phyloP scores from a whole-genome alignment of 257 asterid species.

The Gynochthodes officinalis region DNA sequence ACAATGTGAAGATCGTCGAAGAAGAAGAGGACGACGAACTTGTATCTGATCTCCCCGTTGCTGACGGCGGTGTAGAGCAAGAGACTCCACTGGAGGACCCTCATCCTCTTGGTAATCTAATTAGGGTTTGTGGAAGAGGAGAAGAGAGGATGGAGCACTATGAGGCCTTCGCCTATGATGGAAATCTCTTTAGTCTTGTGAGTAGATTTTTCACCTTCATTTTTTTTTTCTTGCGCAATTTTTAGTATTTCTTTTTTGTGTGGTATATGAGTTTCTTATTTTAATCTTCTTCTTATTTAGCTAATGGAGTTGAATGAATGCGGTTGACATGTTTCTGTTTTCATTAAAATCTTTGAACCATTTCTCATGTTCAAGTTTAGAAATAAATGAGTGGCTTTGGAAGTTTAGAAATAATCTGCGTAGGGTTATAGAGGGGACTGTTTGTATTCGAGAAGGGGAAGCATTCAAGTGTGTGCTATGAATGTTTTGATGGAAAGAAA shows the following conservation, averaged over 20 bases:
- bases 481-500: no score
- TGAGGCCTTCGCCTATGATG: not conserved
- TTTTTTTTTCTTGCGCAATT: not conserved
- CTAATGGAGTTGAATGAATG: not conserved
- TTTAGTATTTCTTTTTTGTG: not conserved
- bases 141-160: not conserved
- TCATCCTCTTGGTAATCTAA: not conserved
- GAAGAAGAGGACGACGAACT: not conserved
- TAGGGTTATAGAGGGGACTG: no score
- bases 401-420: not conserved
- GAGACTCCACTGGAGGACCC: not conserved
- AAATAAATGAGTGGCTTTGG: no score
- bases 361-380: no score
- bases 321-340: no score
- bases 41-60: not conserved
- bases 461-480: no score
- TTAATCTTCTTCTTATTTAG: not conserved
- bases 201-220: not conserved
- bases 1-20: not conserved
- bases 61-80: not conserved
- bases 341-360: no score
- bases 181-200: not conserved
- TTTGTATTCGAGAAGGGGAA: not conserved
- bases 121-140: constrained; percentile 6
- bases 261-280: no score